These are phyloP conservation scores for Discostella stelligeroides DNA, from an alignment of 108 stramenopile genomes.

Conservation along the genomic window DNA sequence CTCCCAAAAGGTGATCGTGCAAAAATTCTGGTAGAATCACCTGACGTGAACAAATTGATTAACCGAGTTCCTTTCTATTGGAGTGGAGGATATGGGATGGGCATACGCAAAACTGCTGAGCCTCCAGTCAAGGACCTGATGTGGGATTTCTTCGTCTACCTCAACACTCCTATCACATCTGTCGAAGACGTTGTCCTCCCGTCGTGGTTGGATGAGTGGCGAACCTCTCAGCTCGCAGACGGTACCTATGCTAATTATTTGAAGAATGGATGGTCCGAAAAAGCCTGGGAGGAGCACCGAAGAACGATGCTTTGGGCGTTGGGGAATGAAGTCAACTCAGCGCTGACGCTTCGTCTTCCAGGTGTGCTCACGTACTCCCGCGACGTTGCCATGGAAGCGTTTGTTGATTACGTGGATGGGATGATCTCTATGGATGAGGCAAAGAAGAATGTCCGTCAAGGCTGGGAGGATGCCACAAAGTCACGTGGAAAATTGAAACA, in stretches of 20 bases:
- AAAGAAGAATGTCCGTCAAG: conserved; percentile 13
- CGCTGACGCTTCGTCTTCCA: conserved; percentile 38
- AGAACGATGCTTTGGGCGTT: conserved; percentile 22
- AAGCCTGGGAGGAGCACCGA: conserved; percentile 32
- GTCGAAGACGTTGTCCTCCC: conserved; percentile 39
- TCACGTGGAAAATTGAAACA: conserved; percentile 28
- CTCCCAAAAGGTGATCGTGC: conserved; percentile 46
- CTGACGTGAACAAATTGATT: conserved; percentile 36
- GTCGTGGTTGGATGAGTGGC: conserved; percentile 51
- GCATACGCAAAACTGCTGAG: conserved; percentile 40
- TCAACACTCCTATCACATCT: conserved; percentile 44
- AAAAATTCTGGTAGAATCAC: conserved; percentile 34
- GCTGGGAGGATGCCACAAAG: conserved; percentile 41
- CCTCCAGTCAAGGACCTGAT: conserved; percentile 37
- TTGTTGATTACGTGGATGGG: conserved; percentile 30
- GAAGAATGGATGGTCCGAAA: conserved; percentile 21
- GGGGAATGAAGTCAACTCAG: conserved; percentile 40
- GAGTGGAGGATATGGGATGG: conserved; percentile 47
- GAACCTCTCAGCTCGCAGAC: conserved; percentile 25
- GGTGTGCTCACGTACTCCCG: conserved; percentile 45
- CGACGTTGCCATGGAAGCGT: conserved; percentile 28
- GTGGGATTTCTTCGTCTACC: conserved; percentile 53
- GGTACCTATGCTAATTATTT: conserved; percentile 15
- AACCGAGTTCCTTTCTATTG: conserved; percentile 56
- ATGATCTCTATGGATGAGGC: conserved; percentile 21